Evolutionary conservation across 73 alveolate genomes (phyloP).

Genomic region (Paramecium bursaria): DNA sequence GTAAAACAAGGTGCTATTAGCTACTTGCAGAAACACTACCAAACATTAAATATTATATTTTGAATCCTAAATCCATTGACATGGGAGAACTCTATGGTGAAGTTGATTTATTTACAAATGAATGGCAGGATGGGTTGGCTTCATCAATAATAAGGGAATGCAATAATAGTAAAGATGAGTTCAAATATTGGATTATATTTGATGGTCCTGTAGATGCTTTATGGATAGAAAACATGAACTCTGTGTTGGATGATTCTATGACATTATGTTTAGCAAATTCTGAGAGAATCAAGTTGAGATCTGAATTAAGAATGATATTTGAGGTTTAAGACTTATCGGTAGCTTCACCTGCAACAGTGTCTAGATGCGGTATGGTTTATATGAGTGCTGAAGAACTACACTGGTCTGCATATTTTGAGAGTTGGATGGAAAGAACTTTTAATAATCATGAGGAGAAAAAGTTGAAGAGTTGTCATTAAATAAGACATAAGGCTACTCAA

Average conservation of each 20-base stretch:
- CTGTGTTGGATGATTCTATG: constrained; percentile 90
- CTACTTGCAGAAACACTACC: constrained; percentile 91
- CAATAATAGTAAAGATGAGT: constrained; percentile 76
- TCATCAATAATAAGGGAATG: constrained; percentile 93
- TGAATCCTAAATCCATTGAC: constrained; percentile 94
- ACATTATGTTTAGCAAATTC: constrained; percentile 85
- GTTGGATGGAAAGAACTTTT: constrained; percentile 84
- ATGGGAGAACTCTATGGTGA: constrained; percentile 97
- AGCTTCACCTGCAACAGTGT: constrained; percentile 83
- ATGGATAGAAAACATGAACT: constrained; percentile 93
- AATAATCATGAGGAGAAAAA: background rate
- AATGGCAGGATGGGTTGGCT: constrained; percentile 97
- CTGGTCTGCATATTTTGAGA: constrained; percentile 86
- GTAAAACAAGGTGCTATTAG: constrained; percentile 93
- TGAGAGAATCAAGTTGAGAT: constrained; percentile 82
- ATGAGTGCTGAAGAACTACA: constrained; percentile 75
- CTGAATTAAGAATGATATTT: constrained; percentile 81
- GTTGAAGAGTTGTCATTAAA: background rate
- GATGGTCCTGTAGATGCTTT: constrained; percentile 95
- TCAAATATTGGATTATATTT: constrained; percentile 88
- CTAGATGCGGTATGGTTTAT: constrained; percentile 83
- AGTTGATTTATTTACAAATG: constrained; percentile 89
- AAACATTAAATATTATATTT: constrained; percentile 79
- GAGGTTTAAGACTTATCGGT: constrained; percentile 82
- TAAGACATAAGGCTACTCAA: background rate